These are phyloP conservation scores for Solanum gandarillasii DNA, from an alignment of 257 asterid genomes.

Conservation along the genomic window DNA sequence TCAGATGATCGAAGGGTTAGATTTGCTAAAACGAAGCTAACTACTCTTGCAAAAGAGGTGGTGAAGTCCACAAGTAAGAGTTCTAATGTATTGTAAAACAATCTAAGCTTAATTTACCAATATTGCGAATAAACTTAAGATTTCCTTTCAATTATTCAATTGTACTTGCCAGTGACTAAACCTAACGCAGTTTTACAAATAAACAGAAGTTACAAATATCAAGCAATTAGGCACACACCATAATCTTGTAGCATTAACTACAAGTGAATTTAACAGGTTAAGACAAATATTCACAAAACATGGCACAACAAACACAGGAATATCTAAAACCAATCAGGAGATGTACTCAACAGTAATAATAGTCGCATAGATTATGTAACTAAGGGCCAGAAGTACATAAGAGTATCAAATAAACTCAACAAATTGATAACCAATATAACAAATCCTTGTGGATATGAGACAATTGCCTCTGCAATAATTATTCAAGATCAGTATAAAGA, in stretches of 20 bases:
- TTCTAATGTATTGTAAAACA: background rate
- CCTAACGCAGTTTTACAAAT: background rate
- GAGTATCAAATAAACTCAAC: background rate
- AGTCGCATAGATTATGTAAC: background rate
- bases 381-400: background rate
- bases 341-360: background rate
- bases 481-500: background rate
- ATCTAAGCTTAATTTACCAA: background rate
- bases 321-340: background rate
- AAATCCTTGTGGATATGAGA: background rate
- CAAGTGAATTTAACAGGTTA: background rate
- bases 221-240: background rate
- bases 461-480: background rate
- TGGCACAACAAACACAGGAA: background rate
- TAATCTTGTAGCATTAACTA: background rate
- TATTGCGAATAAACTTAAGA: background rate
- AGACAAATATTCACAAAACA: background rate
- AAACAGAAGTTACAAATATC: background rate
- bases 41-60: background rate
- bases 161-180: background rate
- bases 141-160: background rate
- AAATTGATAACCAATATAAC: background rate
- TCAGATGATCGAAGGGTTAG: background rate
- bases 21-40: background rate
- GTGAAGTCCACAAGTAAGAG: background rate